These are phyloP conservation scores for Backusella mclennaniae DNA, from an alignment of 192 early-diverging fungal species.

Conservation along the genomic window DNA sequence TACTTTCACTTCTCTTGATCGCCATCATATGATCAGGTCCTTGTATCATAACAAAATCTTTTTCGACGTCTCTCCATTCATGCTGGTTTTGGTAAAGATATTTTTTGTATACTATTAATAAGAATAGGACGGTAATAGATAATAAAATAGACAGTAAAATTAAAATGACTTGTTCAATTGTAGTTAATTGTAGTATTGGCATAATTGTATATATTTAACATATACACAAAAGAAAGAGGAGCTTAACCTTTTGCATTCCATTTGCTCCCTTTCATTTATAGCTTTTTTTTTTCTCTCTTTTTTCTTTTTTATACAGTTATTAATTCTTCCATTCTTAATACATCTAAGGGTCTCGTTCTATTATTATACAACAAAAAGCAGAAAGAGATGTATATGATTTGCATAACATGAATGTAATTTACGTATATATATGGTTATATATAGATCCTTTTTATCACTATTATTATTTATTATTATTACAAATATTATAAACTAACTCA, in stretches of 20 bases:
- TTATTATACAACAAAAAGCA: not conserved
- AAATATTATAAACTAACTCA: not conserved
- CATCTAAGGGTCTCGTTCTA: not conserved
- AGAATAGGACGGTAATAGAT: not conserved
- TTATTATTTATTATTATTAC: too few relatives aligned
- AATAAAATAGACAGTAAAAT: not conserved
- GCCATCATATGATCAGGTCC: not conserved
- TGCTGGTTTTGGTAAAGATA: not conserved
- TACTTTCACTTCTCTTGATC: constrained; percentile 4
- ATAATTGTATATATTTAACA: not conserved
- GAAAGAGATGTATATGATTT: not conserved
- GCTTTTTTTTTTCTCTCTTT: not conserved
- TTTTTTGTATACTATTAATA: not conserved
- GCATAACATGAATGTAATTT: not conserved
- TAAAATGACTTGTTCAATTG: constrained; percentile 1
- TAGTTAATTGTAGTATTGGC: constrained; percentile 3
- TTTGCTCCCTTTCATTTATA: not conserved
- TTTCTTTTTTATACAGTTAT: not conserved
- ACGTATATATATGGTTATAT: not conserved
- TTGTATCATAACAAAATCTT: not conserved
- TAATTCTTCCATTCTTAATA: constrained; percentile 4
- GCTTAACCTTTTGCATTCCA: not conserved
- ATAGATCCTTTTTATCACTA: not conserved
- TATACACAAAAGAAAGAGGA: not conserved
- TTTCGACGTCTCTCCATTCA: not conserved